Conservation (phyloP, 352 stramenopile species). For the Phytopythium chamaehyphon region DNA sequence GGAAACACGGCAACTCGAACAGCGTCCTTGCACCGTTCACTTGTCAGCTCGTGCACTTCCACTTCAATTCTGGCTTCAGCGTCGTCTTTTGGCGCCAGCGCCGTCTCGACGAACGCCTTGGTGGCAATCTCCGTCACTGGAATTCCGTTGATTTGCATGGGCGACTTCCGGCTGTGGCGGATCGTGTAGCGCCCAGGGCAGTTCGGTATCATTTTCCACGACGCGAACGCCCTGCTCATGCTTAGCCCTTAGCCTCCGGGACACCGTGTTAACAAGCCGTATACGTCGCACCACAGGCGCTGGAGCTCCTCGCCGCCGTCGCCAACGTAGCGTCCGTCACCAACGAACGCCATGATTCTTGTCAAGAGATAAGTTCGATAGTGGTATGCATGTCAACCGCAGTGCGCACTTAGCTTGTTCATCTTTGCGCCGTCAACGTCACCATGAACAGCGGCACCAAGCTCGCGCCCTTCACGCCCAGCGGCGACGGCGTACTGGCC, state of each 20-base stretch:
- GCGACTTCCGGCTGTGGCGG: slow-evolving; percentile 38
- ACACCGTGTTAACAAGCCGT: too few species aligned
- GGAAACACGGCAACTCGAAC: slow-evolving; percentile 59
- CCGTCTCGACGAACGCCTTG: slow-evolving; percentile 18
- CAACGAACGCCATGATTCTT: slow-evolving; percentile 21
- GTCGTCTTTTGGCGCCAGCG: slow-evolving; percentile 7
- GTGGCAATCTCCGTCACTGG: slow-evolving; percentile 33
- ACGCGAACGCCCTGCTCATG: slow-evolving; percentile 42
- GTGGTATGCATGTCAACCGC: background rate
- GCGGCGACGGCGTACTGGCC: slow-evolving; percentile 52
- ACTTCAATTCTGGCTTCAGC: slow-evolving; percentile 1
- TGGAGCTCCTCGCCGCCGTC: slow-evolving; percentile 51
- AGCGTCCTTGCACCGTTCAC: slow-evolving; percentile 34
- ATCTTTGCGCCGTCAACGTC: background rate
- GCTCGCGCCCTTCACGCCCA: slow-evolving; percentile 81
- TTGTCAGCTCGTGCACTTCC: slow-evolving; percentile 33
- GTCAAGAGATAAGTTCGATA: background rate
- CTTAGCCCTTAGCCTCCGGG: too few species aligned
- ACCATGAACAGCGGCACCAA: slow-evolving; percentile 29
- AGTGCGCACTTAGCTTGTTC: background rate
- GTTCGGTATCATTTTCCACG: slow-evolving; percentile 73
- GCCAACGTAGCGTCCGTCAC: slow-evolving; percentile 44
- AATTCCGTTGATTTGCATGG: slow-evolving; percentile 23
- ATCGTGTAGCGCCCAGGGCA: slow-evolving; percentile 64
- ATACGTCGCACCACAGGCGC: slow-evolving; percentile 44